Evolutionary conservation across 1,284 basidiomycete genomes (phyloP).

Genomic region (Malassezia obtusa): DNA sequence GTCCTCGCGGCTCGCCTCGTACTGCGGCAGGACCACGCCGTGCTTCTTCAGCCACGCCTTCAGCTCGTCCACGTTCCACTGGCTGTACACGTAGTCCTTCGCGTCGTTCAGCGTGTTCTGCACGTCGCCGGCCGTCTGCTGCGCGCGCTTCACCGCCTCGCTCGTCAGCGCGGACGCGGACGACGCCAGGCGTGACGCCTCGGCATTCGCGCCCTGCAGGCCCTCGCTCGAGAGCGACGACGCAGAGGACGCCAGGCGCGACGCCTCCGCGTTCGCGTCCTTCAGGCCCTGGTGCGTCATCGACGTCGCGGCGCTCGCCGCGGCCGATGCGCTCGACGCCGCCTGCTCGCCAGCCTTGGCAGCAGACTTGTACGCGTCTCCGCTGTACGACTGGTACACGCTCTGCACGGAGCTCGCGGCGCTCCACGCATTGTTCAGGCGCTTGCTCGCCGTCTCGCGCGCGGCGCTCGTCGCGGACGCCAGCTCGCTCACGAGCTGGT

Average conservation of each 20-base stretch:
- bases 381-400: background rate
- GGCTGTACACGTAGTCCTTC: slow-evolving; percentile 44
- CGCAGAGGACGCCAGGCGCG: background rate
- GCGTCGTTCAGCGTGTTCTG: slow-evolving; percentile 26
- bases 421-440: background rate
- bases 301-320: background rate
- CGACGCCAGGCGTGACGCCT: background rate
- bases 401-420: slow-evolving; percentile 5
- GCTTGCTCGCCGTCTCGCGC: slow-evolving; percentile 18
- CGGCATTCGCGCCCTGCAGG: background rate
- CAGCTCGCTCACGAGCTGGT: slow-evolving; percentile 19
- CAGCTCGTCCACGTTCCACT: slow-evolving; percentile 38
- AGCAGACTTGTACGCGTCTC: background rate
- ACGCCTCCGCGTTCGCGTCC: background rate
- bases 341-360: background rate
- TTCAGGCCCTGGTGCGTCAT: background rate
- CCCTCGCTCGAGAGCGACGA: background rate
- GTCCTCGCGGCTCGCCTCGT: slow-evolving; percentile 31
- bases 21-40: slow-evolving; percentile 35
- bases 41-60: slow-evolving; percentile 30
- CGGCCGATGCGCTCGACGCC: background rate
- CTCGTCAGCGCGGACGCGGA: background rate
- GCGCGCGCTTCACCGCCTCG: background rate
- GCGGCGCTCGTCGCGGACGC: slow-evolving; percentile 25
- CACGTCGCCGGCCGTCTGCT: background rate